Evolutionary conservation across 2,329 filamentous ascomycete genomes (phyloP).

Genomic region (Xylogone sp.): DNA sequence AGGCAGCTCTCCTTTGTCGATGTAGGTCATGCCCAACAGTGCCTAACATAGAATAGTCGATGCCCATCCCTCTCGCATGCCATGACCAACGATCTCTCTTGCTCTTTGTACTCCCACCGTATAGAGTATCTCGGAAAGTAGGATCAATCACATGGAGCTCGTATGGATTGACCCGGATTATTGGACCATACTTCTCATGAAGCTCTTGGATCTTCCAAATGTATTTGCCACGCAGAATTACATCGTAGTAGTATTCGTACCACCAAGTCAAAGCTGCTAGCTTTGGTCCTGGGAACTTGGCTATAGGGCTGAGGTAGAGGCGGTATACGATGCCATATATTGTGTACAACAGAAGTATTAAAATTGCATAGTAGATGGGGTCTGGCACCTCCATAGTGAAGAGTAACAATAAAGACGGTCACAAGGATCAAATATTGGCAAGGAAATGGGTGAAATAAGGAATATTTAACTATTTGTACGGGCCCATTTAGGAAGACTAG

Average conservation of each 20-base stretch:
- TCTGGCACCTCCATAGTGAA: background rate
- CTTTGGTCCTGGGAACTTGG: slow-evolving; percentile 27
- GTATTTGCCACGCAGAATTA: slow-evolving; percentile 37
- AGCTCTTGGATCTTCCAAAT: slow-evolving; percentile 37
- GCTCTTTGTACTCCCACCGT: slow-evolving; percentile 16
- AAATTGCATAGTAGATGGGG: background rate
- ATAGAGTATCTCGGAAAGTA: slow-evolving; percentile 36
- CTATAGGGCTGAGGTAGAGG: slow-evolving; percentile 26
- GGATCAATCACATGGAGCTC: slow-evolving; percentile 35
- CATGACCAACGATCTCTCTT: slow-evolving; percentile 10
- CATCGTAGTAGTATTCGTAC: slow-evolving; percentile 36
- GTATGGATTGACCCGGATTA: slow-evolving; percentile 32
- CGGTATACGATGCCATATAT: background rate
- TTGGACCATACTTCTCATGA: slow-evolving; percentile 38
- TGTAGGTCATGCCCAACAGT: slow-evolving; percentile 16
- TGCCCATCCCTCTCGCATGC: slow-evolving; percentile 5
- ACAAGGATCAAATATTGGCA: no score
- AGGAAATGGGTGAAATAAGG: no score
- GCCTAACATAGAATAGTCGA: slow-evolving; percentile 9
- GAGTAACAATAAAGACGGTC: background rate
- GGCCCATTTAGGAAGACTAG: no score
- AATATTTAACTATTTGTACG: no score
- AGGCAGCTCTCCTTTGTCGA: slow-evolving; percentile 11
- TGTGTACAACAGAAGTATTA: background rate
- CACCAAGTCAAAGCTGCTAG: slow-evolving; percentile 24